Percentiles rank a stretch among this genome's conserved stretches.
phyloP scores from a whole-genome alignment of 805 yeast species.

The Ogataea neopini region DNA sequence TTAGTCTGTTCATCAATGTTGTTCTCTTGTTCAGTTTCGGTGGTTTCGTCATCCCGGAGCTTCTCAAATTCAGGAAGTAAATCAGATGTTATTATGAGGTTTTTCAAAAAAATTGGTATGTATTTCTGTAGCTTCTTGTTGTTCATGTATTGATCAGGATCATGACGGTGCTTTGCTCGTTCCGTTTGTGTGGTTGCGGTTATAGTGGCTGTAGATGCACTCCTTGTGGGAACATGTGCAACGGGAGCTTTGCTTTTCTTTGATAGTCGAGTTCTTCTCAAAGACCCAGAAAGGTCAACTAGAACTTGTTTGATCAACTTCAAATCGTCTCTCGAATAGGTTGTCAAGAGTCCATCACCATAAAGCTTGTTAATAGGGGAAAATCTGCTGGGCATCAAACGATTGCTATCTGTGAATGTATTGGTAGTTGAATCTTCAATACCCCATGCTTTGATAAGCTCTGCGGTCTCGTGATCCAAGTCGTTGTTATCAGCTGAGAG shows the following conservation, averaged over 20 bases:
- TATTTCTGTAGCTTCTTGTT: constrained; percentile 33
- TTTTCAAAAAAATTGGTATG: constrained; percentile 33
- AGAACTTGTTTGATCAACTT: constrained; percentile 21
- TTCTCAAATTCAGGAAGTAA: constrained; percentile 22
- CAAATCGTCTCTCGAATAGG: constrained; percentile 25
- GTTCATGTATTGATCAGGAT: constrained; percentile 27
- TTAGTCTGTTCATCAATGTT: constrained; percentile 3
- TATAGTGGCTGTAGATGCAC: constrained; percentile 15
- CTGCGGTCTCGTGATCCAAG: constrained; percentile 24
- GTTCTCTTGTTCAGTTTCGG: constrained; percentile 6
- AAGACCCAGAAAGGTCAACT: constrained; percentile 23
- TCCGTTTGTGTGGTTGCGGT: constrained; percentile 4
- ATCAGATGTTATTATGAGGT: constrained; percentile 29
- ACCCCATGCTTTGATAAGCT: constrained; percentile 35
- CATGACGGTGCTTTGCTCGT: background rate
- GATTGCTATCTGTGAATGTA: background rate
- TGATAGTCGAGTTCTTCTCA: constrained; percentile 8
- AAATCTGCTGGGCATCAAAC: constrained; percentile 1
- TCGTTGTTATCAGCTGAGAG: constrained; percentile 11
- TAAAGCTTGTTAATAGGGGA: constrained; percentile 17
- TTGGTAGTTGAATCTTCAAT: constrained; percentile 26
- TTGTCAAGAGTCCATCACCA: constrained; percentile 26
- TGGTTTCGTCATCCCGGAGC: constrained; percentile 9
- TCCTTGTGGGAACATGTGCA: constrained; percentile 14
- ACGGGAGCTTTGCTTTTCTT: constrained; percentile 1